phyloP scores from a whole-genome alignment of 495 filamentous ascomycete genomes.

The Talaromyces wortmannii region DNA sequence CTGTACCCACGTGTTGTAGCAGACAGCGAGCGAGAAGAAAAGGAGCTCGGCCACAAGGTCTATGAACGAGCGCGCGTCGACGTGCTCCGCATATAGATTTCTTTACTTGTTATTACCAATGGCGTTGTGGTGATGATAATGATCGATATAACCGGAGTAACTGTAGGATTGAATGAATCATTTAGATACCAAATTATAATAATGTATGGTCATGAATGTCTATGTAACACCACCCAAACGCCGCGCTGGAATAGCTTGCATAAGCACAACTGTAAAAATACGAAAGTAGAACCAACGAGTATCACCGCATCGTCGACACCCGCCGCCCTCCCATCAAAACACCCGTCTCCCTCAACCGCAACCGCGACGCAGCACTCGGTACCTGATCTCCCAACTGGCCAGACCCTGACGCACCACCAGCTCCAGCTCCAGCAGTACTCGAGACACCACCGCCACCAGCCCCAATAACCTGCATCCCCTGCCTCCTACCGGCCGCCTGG shows the following conservation, averaged over 20 bases:
- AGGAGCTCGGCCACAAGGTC: constrained; percentile 61
- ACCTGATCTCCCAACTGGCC: not conserved
- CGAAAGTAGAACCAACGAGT: not conserved
- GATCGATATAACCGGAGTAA: too few species aligned
- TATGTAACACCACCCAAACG: not conserved
- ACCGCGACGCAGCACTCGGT: not conserved
- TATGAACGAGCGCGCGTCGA: constrained; percentile 83
- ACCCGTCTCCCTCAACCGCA: constrained; percentile 29
- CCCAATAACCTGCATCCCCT: constrained; percentile 58
- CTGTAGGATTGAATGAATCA: not conserved
- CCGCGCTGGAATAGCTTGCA: not conserved
- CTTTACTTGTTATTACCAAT: not conserved
- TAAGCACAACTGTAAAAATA: not conserved
- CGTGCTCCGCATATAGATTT: constrained; percentile 62
- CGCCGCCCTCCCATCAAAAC: constrained; percentile 4
- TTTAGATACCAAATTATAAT: not conserved
- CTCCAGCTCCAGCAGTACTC: constrained; percentile 5
- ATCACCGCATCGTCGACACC: too few species aligned
- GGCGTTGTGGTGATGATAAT: not conserved
- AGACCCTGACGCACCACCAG: constrained; percentile 3
- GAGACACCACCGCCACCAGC: constrained; percentile 12
- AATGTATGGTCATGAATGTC: not conserved
- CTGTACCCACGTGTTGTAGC: constrained; percentile 56
- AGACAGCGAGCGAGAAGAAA: constrained; percentile 51
- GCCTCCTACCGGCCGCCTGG: constrained; percentile 25